These are phyloP conservation scores for Suillus spraguei DNA, from an alignment of 768 basidiomycete species.

Conservation along the genomic window DNA sequence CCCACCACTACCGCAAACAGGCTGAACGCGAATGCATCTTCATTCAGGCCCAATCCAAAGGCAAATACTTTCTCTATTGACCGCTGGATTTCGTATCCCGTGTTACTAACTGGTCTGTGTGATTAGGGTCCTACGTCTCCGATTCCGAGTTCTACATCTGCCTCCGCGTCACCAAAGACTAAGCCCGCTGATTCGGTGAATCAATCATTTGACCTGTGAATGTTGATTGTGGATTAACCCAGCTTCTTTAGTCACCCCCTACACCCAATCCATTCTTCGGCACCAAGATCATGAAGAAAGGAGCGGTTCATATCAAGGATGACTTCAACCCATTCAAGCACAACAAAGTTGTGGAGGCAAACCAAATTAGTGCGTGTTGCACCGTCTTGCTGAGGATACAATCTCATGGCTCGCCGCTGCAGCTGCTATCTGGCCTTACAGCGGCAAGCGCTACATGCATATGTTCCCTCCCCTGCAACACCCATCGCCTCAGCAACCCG, in stretches of 20 bases:
- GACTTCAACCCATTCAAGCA: constrained; percentile 98
- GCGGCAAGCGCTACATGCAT: constrained; percentile 80
- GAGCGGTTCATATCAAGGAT: constrained; percentile 83
- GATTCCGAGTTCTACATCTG: constrained; percentile 41
- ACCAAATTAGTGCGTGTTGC: constrained; percentile 65
- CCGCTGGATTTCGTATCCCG: constrained; percentile 11
- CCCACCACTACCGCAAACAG: constrained; percentile 59
- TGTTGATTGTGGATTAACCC: constrained; percentile 15
- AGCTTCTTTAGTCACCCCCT: constrained; percentile 39
- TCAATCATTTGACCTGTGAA: constrained; percentile 16
- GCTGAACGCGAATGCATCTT: constrained; percentile 87
- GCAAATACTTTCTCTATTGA: constrained; percentile 64
- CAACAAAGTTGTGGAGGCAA: constrained; percentile 75
- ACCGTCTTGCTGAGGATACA: not conserved
- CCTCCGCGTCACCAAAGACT: constrained; percentile 61
- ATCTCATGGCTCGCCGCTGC: constrained; percentile 13
- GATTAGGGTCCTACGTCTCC: constrained; percentile 49
- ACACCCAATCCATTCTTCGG: constrained; percentile 92
- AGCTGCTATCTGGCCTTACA: constrained; percentile 88
- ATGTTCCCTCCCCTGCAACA: constrained; percentile 71
- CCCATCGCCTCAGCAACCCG: constrained; percentile 63
- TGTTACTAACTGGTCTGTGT: constrained; percentile 24
- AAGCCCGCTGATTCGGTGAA: constrained; percentile 58
- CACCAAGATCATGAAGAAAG: constrained; percentile 73
- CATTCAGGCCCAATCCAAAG: constrained; percentile 88